A percentile compares a stretch with the other conserved stretches of the same genome.
phyloP scores from a whole-genome alignment of 2,329 filamentous ascomycete species.

The Plenodomus biglobosus region DNA sequence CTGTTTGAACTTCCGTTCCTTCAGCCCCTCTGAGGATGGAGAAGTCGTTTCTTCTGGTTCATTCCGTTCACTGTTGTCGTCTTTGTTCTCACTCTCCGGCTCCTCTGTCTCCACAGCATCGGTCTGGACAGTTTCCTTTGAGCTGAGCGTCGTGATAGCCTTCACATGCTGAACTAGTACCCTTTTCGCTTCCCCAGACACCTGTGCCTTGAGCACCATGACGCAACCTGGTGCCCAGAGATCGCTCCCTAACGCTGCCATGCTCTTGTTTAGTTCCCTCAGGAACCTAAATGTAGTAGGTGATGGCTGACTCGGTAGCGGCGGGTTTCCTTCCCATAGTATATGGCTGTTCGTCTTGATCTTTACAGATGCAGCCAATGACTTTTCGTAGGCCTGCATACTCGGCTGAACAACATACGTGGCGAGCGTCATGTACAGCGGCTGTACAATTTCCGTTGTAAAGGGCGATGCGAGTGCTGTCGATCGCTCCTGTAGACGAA shows the following conservation, averaged over 20 bases:
- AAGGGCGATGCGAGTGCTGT: conserved; percentile 31
- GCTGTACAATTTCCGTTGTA: conserved; percentile 59
- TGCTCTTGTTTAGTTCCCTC: conserved; percentile 63
- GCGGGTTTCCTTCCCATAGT: conserved; percentile 79
- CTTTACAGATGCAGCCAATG: conserved; percentile 48
- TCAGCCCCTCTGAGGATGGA: conserved; percentile 15
- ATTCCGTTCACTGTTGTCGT: conserved; percentile 4
- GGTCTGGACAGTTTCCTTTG: conserved; percentile 6
- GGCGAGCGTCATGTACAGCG: conserved; percentile 65
- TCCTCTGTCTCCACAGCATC: conserved; percentile 1
- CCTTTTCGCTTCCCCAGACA: conserved; percentile 55
- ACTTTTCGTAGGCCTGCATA: conserved; percentile 47
- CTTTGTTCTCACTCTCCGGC: conserved; percentile 1
- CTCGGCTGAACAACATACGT: conserved; percentile 54
- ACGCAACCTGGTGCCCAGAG: conserved; percentile 77
- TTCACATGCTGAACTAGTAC: conserved; percentile 41
- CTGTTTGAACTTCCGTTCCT: conserved; percentile 40
- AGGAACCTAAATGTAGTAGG: conserved; percentile 73
- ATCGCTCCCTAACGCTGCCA: conserved; percentile 73
- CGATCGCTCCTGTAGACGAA: conserved; percentile 37
- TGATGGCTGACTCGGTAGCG: conserved; percentile 77
- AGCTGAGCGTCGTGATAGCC: conserved; percentile 4
- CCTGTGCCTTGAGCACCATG: conserved; percentile 59
- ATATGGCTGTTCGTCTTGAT: conserved; percentile 61
- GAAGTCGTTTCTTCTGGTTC: conserved; percentile 9